A percentile compares a stretch with the other conserved stretches of the same genome.
phyloP scores from a whole-genome alignment of 768 basidiomycete genomes.

The Trametes sanguinea region DNA sequence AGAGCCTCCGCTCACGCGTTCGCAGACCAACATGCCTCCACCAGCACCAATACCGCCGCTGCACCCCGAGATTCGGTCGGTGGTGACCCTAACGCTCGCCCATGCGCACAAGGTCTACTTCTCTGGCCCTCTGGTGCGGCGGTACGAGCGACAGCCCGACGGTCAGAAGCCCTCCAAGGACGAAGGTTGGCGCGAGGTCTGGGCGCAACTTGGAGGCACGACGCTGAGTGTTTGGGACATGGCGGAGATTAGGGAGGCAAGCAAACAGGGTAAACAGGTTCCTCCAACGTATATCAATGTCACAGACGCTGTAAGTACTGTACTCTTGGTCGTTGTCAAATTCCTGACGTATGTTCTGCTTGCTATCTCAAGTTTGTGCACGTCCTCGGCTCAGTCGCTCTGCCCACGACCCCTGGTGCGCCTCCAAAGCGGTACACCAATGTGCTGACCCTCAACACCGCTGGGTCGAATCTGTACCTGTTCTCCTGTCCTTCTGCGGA shows the following conservation, averaged over 20 bases:
- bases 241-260: slow-evolving; percentile 84
- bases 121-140: slow-evolving; percentile 78
- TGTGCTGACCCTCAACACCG: slow-evolving; percentile 91
- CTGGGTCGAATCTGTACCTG: slow-evolving; percentile 85
- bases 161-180: slow-evolving; percentile 70
- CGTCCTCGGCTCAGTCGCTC: slow-evolving; percentile 73
- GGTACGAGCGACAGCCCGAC: slow-evolving; percentile 76
- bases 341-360: background rate
- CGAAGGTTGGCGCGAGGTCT: slow-evolving; percentile 82
- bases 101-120: slow-evolving; percentile 88
- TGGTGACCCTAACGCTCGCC: slow-evolving; percentile 70
- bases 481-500: slow-evolving; percentile 80
- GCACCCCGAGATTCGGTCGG: slow-evolving; percentile 82
- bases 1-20: slow-evolving; percentile 11
- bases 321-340: background rate
- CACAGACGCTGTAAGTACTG: slow-evolving; percentile 76
- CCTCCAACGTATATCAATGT: slow-evolving; percentile 87
- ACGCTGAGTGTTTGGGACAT: slow-evolving; percentile 93
- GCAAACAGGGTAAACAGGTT: slow-evolving; percentile 74
- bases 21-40: slow-evolving; percentile 10
- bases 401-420: slow-evolving; percentile 50
- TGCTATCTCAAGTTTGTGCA: slow-evolving; percentile 63
- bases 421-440: slow-evolving; percentile 66
- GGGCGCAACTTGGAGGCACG: slow-evolving; percentile 89
- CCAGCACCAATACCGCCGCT: slow-evolving; percentile 34